Evolutionary conservation across 2,329 filamentous ascomycete species (phyloP).

Genomic region (Epichloe sp.): DNA sequence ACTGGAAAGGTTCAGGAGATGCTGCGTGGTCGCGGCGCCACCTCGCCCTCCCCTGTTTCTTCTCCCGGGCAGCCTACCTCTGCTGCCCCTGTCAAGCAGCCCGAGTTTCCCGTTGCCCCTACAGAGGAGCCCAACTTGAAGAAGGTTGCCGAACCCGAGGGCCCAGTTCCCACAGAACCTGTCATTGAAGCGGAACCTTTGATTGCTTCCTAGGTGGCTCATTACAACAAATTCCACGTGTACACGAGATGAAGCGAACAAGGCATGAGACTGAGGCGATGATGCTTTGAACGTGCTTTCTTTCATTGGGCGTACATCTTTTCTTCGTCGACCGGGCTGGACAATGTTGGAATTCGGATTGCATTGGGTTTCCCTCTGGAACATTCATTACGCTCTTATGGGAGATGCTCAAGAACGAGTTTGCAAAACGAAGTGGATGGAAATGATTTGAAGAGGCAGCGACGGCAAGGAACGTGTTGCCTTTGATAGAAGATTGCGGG

Average conservation of each 20-base stretch:
- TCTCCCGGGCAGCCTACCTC: conserved; percentile 20
- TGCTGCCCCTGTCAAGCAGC: conserved; percentile 12
- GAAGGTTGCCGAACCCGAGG: conserved; percentile 10
- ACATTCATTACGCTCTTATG: conserved; percentile 10
- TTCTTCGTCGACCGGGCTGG: conserved; percentile 13
- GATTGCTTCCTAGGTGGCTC: conserved; percentile 16
- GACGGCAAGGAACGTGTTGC: background rate
- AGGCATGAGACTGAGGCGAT: conserved; percentile 14
- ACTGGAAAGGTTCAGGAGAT: conserved; percentile 54
- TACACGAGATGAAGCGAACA: conserved; percentile 13
- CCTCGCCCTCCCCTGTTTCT: conserved; percentile 28
- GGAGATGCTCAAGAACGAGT: background rate
- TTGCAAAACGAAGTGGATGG: conserved; percentile 10
- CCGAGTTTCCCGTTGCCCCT: conserved; percentile 24
- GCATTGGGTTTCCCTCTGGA: conserved; percentile 10
- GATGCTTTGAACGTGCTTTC: conserved; percentile 11
- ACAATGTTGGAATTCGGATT: conserved; percentile 13
- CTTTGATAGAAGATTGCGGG: background rate
- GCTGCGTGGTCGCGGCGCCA: conserved; percentile 36
- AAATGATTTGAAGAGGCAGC: conserved; percentile 1
- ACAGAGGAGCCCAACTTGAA: conserved; percentile 20
- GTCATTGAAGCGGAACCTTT: conserved; percentile 17
- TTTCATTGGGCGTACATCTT: conserved; percentile 17
- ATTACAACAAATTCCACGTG: conserved; percentile 14
- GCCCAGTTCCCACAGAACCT: conserved; percentile 13